These are phyloP conservation scores for Phycomyces nitens DNA, from an alignment of 192 early-diverging fungal genomes.

Conservation along the genomic window DNA sequence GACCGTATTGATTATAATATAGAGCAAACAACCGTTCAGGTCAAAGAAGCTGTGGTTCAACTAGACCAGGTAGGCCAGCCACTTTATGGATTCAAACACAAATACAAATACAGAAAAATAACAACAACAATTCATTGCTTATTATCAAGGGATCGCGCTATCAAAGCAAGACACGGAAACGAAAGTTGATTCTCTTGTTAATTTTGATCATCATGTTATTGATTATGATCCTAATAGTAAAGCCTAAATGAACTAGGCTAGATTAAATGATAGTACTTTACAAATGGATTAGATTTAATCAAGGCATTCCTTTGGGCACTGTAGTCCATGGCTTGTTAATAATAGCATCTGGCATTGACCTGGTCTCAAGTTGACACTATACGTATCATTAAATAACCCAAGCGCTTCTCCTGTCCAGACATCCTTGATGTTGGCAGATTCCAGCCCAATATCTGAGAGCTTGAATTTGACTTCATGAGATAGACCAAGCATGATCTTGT, in stretches of 20 bases:
- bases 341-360: slow-evolving; percentile 26
- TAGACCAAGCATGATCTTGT: slow-evolving; percentile 14
- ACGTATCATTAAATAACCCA: not conserved
- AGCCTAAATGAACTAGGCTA: slow-evolving; percentile 36
- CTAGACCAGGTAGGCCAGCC: slow-evolving; percentile 60
- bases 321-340: too few species aligned
- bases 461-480: slow-evolving; percentile 14
- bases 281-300: too few species aligned
- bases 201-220: slow-evolving; percentile 73
- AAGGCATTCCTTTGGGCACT: too few species aligned
- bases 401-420: slow-evolving; percentile 25
- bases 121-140: too few species aligned
- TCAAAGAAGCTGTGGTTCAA: slow-evolving; percentile 83
- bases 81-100: too few species aligned
- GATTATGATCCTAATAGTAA: slow-evolving; percentile 76
- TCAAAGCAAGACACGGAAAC: slow-evolving; percentile 77
- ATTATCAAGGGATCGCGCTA: slow-evolving; percentile 63
- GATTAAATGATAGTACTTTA: too few species aligned
- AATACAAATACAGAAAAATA: too few species aligned
- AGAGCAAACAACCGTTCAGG: slow-evolving; percentile 74
- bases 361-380: slow-evolving; percentile 15
- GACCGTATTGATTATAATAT: slow-evolving; percentile 98
- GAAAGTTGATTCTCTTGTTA: slow-evolving; percentile 82
- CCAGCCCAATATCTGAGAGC: slow-evolving; percentile 19
- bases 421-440: slow-evolving; percentile 18